phyloP scores from a whole-genome alignment of 176 grass and related monocot species.

The Oryza glaberrima region DNA sequence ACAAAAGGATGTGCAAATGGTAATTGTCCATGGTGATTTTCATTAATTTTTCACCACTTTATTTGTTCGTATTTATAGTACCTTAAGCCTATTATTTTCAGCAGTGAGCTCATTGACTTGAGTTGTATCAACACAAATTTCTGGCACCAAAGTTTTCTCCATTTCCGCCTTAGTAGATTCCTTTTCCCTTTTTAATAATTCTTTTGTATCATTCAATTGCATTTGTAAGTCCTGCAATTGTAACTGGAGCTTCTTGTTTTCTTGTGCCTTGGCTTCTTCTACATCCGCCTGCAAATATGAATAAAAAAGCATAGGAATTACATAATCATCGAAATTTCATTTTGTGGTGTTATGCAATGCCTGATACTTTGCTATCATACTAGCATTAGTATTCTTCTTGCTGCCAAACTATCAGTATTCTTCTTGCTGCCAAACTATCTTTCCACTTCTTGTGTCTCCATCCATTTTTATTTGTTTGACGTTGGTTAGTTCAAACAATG shows the following conservation, averaged over 20 bases:
- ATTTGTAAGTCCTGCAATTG: slow-evolving; percentile 68
- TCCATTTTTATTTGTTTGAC: no score
- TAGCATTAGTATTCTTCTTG: background rate
- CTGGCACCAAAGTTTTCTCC: slow-evolving; percentile 66
- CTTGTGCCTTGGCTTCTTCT: slow-evolving; percentile 87
- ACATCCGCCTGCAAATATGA: slow-evolving; percentile 65
- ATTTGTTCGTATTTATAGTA: slow-evolving; percentile 39
- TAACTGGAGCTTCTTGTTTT: slow-evolving; percentile 66
- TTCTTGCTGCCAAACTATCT: slow-evolving; percentile 26
- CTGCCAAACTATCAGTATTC: background rate
- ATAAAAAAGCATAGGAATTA: slow-evolving; percentile 10
- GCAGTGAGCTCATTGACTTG: slow-evolving; percentile 62
- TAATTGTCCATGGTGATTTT: slow-evolving; percentile 8
- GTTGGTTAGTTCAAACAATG: no score
- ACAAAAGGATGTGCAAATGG: background rate
- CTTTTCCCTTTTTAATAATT: slow-evolving; percentile 65
- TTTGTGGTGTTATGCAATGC: background rate
- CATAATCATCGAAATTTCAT: background rate
- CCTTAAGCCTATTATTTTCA: slow-evolving; percentile 89
- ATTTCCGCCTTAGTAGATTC: slow-evolving; percentile 53
- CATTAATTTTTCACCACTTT: background rate
- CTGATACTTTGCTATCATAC: background rate
- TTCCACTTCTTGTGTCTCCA: background rate
- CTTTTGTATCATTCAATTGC: slow-evolving; percentile 66
- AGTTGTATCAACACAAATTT: slow-evolving; percentile 68